phyloP scores from a whole-genome alignment of 129 eudicot species.

The Helianthus annuus region HanXRQr2.0-SUNRISE NC_035438.2:9100477-9100976 shows the following conservation, averaged over 20 bases:
- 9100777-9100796: conserved; percentile 23
- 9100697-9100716: conserved; percentile 75
- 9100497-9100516: conserved; percentile 66
- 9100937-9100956: conserved; percentile 7
- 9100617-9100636: conserved; percentile 92
- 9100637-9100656: conserved; percentile 63
- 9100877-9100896: conserved; percentile 66
- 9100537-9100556: conserved; percentile 22
- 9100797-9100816: conserved; percentile 21
- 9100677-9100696: conserved; percentile 92
- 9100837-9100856: conserved; percentile 98
- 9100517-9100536: conserved; percentile 44
- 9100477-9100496: conserved; percentile 96
- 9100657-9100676: conserved; percentile 38
- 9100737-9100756: conserved; percentile 28
- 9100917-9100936: neutral
- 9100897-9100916: conserved; percentile 10
- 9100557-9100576: conserved; percentile 19
- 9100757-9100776: conserved; percentile 26
- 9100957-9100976: too few species aligned
- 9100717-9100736: conserved; percentile 37
- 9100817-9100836: conserved; percentile 63
- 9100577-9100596: conserved; percentile 52
- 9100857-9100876: conserved; percentile 83
- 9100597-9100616: conserved; percentile 86